Evolutionary conservation across 495 filamentous ascomycete genomes (phyloP).

Genomic region (Lichina pygmaea): DNA sequence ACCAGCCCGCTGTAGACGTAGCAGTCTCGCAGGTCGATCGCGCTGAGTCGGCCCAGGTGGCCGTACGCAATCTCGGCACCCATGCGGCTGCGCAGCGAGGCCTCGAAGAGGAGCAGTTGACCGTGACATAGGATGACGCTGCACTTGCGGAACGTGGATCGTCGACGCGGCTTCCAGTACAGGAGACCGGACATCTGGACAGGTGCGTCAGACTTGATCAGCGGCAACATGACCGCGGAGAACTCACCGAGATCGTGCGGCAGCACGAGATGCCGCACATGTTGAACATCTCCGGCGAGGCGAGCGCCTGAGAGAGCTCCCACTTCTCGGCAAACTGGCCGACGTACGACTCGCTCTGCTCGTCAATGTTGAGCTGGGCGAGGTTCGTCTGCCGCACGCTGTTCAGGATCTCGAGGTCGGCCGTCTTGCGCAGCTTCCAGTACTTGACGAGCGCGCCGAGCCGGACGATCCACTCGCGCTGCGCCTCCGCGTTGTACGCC

Average conservation of each 20-base stretch:
- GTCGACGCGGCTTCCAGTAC: conserved; percentile 39
- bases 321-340: conserved; percentile 47
- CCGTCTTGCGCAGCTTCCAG: conserved; percentile 31
- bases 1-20: conserved; percentile 47
- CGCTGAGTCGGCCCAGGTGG: conserved; percentile 31
- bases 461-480: conserved; percentile 37
- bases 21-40: conserved; percentile 35
- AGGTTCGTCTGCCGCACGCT: conserved; percentile 31
- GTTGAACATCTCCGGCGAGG: conserved; percentile 39
- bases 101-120: conserved; percentile 35
- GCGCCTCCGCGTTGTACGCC: conserved; percentile 27
- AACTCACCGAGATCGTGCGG: conserved; percentile 29
- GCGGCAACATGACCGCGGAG: background rate
- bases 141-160: conserved; percentile 32
- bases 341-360: conserved; percentile 38
- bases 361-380: conserved; percentile 36
- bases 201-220: background rate
- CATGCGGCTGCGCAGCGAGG: conserved; percentile 25
- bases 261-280: conserved; percentile 40
- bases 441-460: conserved; percentile 31
- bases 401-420: conserved; percentile 29
- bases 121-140: conserved; percentile 36
- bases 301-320: conserved; percentile 40
- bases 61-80: conserved; percentile 32
- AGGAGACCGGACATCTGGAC: conserved; percentile 31